Base-by-base conservation (phyloP, 1,139 yeast genomes). In the Starmera stellimalicola region DNA sequence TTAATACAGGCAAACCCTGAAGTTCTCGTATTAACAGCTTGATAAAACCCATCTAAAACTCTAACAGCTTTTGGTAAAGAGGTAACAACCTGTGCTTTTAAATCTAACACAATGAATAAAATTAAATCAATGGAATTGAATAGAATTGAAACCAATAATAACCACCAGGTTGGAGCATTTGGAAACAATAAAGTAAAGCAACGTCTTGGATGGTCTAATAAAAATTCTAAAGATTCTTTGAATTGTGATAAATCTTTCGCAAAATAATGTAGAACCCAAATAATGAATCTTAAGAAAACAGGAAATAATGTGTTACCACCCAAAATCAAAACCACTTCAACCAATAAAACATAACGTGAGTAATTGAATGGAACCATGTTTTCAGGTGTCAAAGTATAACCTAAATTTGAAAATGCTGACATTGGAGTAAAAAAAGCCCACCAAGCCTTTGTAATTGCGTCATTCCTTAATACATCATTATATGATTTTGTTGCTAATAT, bases 221-320 rank as follows among this genome's bases (percentile, higher is more conserved):
- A 58, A 48, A 93, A 91, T 2, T 87, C 93, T 17, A 88, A 61
- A 7, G 94, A 80, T 51, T 91, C 97, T 39, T 70, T 71, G 40
- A 63, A 65, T 55, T 70, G 63, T 25, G 88, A 77, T 26, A 77
- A 55, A 2, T 79, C 84, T 26, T 71, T 80, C 0, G 94, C 67
- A 16, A 77, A 32, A 43, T 77, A 79, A 22, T 22, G 10, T 56
- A 81, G 47, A 1, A 78, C 39, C 96, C 97, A 88, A 33, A 91
- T 81, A 28, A 83, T 65, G 46, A 81, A 74, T 42, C 97, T 65
- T 33, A 91, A 60, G 30, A 83, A 55, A 4, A 87, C 69, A 0
- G 98, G 98, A 51, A 88, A 85, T 3, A 95, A 96, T 0, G 96
- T 88, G 53, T 91, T 88, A 7, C 98, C 98, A 42, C 83, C 74